Conservation (phyloP, 148 eudicot species). For the Silene conica region DNA sequence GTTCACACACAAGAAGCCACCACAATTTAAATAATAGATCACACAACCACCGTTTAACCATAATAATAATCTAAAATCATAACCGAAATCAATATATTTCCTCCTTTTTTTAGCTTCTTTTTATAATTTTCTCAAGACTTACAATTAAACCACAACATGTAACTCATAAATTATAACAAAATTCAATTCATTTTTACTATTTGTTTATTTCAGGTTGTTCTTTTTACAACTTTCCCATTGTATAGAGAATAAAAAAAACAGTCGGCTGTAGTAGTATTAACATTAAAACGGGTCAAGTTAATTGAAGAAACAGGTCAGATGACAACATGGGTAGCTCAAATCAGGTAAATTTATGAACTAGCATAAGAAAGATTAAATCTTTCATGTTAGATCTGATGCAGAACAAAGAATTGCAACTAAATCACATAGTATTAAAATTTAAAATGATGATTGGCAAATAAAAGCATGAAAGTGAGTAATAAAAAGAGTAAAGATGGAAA, state of each 20-base stretch:
- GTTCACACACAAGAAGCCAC: slow-evolving; percentile 1
- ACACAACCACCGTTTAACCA: not conserved
- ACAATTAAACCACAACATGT: not conserved
- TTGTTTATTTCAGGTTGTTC: no score
- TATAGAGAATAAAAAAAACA: no score
- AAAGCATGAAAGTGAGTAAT: not conserved
- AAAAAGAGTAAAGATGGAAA: not conserved
- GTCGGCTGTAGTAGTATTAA: no score
- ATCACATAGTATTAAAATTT: not conserved
- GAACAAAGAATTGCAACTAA: not conserved
- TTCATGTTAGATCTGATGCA: not conserved
- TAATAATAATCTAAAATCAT: not conserved
- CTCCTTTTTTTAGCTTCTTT: not conserved
- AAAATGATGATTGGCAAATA: not conserved
- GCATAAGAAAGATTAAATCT: not conserved
- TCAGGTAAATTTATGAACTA: not conserved
- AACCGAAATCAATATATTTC: not conserved
- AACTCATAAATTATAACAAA: no score
- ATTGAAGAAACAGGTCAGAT: not conserved
- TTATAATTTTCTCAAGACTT: not conserved
- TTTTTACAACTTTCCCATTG: no score
- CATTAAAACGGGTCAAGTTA: no score
- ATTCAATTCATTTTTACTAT: no score
- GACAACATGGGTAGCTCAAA: not conserved
- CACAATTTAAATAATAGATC: not conserved